Base-by-base conservation (phyloP, 805 yeast genomes). In the Candida succiphila region DNA sequence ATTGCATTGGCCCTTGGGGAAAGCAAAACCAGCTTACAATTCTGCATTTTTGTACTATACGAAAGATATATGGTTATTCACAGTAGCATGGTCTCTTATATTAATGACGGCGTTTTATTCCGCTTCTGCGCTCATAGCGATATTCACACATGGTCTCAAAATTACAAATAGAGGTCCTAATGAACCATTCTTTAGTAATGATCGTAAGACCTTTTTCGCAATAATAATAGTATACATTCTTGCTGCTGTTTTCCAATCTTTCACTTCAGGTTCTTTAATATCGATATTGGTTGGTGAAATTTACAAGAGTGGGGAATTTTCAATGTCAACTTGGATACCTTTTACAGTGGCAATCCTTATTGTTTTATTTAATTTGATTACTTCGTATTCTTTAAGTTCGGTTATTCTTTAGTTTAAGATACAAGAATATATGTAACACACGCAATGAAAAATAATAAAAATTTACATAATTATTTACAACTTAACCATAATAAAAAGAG, bases 271-370 rank as follows among this genome's bases (percentile, higher is more conserved):
- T 0, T 74, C 88, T 1, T 64, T 85, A 5, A 66, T 82, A 27
- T 96, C 96, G 0, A 61, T 87, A 10, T 51, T 92, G 28, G 51
- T 83, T 14, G 78, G 78, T 24, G 82, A 86, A 2, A 69, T 87
- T 7, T 88, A 88, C 58, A 64, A 69, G 35, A 76, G 94, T 1
- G 95, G 95, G 0, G 66, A 80, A 17, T 75, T 89, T 46, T 71
- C 81, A 17, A 84, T 92, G 94, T 79, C 94, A 10, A 84, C 96
- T 0, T 89, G 98, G 98, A 75, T 89, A 7, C 97, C 98, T 0
- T 68, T 89, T 43, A 70, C 81, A 35, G 84, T 88, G 75, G 94
- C 77, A 0, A 55, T 81, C 2, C 69, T 81, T 4, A 77, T 75
- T 44, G 65, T 83, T 5, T 49, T 86, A 28, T 82, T 72, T 53